phyloP scores from a whole-genome alignment of 805 yeast species.

The Cyberlindnera amylophila region DNA sequence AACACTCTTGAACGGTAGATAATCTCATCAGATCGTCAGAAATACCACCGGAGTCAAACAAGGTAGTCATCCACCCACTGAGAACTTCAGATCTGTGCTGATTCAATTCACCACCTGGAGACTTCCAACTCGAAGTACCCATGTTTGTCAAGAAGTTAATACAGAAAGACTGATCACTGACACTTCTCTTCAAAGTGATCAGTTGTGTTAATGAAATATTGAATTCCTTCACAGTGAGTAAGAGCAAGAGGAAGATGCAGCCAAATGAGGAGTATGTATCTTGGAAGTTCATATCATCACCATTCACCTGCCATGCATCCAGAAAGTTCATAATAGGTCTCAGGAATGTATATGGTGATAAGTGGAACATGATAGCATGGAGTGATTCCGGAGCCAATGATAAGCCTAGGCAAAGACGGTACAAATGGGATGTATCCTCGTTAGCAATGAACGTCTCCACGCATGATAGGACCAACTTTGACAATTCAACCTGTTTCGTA shows the following conservation, averaged over 20 bases:
- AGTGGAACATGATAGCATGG: slow-evolving; percentile 40
- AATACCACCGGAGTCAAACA: slow-evolving; percentile 80
- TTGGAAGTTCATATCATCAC: slow-evolving; percentile 55
- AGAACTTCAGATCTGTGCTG: slow-evolving; percentile 32
- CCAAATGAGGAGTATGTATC: slow-evolving; percentile 71
- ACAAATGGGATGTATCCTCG: slow-evolving; percentile 40
- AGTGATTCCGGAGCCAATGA: slow-evolving; percentile 40
- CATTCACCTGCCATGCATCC: slow-evolving; percentile 39
- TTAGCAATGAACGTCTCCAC: slow-evolving; percentile 35
- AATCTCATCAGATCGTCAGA: slow-evolving; percentile 77
- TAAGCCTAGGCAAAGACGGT: slow-evolving; percentile 51
- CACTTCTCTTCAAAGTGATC: slow-evolving; percentile 16
- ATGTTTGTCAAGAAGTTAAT: slow-evolving; percentile 28
- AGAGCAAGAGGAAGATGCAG: slow-evolving; percentile 46
- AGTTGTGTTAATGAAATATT: slow-evolving; percentile 31
- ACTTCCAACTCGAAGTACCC: slow-evolving; percentile 26
- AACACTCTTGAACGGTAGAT: slow-evolving; percentile 62
- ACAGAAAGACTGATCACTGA: slow-evolving; percentile 29
- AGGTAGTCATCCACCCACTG: slow-evolving; percentile 73
- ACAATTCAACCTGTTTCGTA: slow-evolving; percentile 41
- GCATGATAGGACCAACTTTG: slow-evolving; percentile 33
- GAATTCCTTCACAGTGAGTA: slow-evolving; percentile 37
- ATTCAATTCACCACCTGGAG: slow-evolving; percentile 22
- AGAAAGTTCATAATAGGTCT: slow-evolving; percentile 46
- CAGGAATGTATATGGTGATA: slow-evolving; percentile 41